phyloP scores from a whole-genome alignment of 345 rosid genomes.

The Excoecaria cochinchinensis region DNA sequence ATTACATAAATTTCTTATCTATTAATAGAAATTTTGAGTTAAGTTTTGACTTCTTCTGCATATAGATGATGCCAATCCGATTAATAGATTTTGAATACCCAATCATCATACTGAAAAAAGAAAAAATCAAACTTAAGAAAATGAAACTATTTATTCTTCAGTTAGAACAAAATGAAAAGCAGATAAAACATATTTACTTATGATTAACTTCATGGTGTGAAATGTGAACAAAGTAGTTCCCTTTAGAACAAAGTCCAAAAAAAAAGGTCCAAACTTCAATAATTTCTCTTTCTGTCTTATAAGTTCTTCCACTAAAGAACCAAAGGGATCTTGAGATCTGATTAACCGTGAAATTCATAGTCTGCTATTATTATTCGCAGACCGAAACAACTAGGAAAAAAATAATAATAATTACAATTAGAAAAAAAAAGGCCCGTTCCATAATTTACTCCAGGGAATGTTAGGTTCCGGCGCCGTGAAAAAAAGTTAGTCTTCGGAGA shows the following conservation, averaged over 20 bases:
- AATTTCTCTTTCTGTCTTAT: not conserved
- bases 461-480: slow-evolving; percentile 9
- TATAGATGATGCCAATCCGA: no score
- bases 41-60: no score
- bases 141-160: not conserved
- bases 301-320: slow-evolving; percentile 2
- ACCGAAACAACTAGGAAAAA: slow-evolving; percentile 20
- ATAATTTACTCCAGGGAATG: not conserved
- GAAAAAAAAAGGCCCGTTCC: slow-evolving; percentile 16
- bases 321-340: not conserved
- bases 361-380: slow-evolving; percentile 44
- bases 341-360: slow-evolving; percentile 20
- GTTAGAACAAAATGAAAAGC: not conserved
- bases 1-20: no score
- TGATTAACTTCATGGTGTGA: not conserved
- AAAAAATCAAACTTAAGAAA: not conserved
- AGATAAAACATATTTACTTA: not conserved
- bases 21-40: no score
- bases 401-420: slow-evolving; percentile 20
- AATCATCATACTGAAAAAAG: no score
- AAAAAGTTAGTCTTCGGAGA: slow-evolving; percentile 58
- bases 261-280: not conserved
- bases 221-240: not conserved
- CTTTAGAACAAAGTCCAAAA: not conserved
- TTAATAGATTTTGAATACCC: no score